Evolutionary conservation across 2,329 filamentous ascomycete species (phyloP), one percentile per base, ranked within the genome.

Genomic region (Xylaria polymorpha): DNA sequence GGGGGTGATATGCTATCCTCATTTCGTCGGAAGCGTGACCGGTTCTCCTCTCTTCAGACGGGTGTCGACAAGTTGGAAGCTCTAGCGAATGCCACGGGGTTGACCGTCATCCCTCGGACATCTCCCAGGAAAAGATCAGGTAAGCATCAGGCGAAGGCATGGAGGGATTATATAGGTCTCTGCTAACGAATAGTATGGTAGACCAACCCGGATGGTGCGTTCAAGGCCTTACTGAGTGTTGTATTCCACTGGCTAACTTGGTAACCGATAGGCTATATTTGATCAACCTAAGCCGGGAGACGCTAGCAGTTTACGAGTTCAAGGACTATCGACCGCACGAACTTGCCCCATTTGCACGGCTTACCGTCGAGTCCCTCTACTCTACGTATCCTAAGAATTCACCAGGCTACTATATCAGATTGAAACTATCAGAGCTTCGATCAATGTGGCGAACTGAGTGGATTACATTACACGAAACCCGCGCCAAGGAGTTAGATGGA

Each of bases 361-460:
- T 64, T 20, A 68, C 58, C 18, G 58, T 69, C 29, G 20, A 61
- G 12, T 48, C 63, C 20, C 58, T 71, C 7, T 65, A 66, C 25
- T 3, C 41, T 44, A 8, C 14, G 2, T 58, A 43, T 25, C 69
- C 65, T 15, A 9, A 20, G 2, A 60, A 43, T 9, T 55, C 66
- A 10, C 69, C 64, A 3, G 69, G 71, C 15, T 74, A 73, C 46
- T 72, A 72, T 35, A 65, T 73, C 61, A 70, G 67, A 32, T 29
- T 71, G 14, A 57, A 57, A 14, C 15, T 72, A n/a, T 66, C 60
- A 29, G 65, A 70, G 6, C 63, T 74, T 18, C 53, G 64, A 55
- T 44, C 12, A 10, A 71, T 73, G 67, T 37, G 14, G 57, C 59
- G 22, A 25, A 57, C 10, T 14, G 64, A 71, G 15, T 74, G 66